Evolutionary conservation across 2,329 filamentous ascomycete genomes (phyloP).

Genomic region (Pestalotiopsis sp.): DNA sequence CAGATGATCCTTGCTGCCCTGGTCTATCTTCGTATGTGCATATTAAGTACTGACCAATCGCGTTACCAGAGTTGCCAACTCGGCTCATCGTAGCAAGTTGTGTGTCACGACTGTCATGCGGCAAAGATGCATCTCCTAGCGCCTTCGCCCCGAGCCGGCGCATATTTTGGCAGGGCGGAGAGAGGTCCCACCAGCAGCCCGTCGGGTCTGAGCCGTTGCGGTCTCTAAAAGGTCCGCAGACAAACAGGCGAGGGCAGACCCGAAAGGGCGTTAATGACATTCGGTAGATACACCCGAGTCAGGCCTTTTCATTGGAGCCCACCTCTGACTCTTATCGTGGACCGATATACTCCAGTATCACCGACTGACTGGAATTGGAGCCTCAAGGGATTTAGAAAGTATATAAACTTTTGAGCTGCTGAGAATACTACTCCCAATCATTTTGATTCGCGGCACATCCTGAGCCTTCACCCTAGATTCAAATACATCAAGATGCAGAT

Average conservation of each 20-base stretch:
- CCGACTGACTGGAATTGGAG: background rate
- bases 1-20: too few species aligned
- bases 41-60: too few species aligned
- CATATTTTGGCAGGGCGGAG: background rate
- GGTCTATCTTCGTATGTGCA: too few species aligned
- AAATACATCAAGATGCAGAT: constrained; percentile 54
- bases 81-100: too few species aligned
- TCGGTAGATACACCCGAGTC: background rate
- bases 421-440: background rate
- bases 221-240: background rate
- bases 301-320: background rate
- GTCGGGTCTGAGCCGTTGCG: background rate
- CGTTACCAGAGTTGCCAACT: too few species aligned
- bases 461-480: background rate
- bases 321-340: background rate
- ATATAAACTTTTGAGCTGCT: background rate
- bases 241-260: background rate
- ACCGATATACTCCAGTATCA: background rate
- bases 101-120: too few species aligned
- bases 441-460: background rate
- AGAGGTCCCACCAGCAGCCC: background rate
- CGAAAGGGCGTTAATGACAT: background rate
- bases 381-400: background rate
- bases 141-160: too few species aligned
- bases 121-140: too few species aligned